Percentiles rank a stretch among this genome's conserved stretches.
These are phyloP conservation scores for Podospora didyma DNA, from an alignment of 495 filamentous ascomycete species.

Conservation along the genomic window DNA sequence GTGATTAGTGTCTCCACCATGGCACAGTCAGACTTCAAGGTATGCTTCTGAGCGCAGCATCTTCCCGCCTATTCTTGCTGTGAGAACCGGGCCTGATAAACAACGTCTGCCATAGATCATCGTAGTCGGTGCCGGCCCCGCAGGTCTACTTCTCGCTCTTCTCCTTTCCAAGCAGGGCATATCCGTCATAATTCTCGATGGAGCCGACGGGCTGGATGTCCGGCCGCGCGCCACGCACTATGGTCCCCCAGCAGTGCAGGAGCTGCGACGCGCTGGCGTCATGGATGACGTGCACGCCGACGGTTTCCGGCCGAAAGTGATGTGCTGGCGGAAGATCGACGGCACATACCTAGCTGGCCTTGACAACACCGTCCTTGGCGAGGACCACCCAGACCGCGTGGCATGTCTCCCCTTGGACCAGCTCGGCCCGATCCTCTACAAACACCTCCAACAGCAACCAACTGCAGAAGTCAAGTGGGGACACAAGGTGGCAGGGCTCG, in stretches of 20 bases:
- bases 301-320: constrained; percentile 45
- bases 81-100: neutral
- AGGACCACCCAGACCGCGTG: neutral
- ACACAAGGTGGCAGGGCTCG: constrained; percentile 39
- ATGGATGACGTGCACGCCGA: constrained; percentile 45
- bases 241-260: constrained; percentile 45
- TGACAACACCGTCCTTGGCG: constrained; percentile 6
- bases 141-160: constrained; percentile 54
- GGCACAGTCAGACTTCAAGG: too few species aligned
- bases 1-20: too few species aligned
- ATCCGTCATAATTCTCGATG: constrained; percentile 51
- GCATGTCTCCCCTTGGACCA: constrained; percentile 1
- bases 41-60: too few species aligned
- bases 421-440: neutral
- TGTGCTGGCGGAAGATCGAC: constrained; percentile 44
- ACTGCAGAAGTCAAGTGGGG: constrained; percentile 40
- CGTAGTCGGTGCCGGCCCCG: constrained; percentile 57
- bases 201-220: constrained; percentile 44
- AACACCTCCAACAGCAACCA: neutral
- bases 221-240: constrained; percentile 56
- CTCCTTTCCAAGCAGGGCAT: constrained; percentile 55
- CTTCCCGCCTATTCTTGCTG: too few species aligned
- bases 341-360: constrained; percentile 3
- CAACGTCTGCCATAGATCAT: constrained; percentile 21
- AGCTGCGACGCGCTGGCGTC: constrained; percentile 53